Conservation (phyloP, 495 filamentous ascomycete genomes). For the Paragyromitra xinjiangensis region DNA sequence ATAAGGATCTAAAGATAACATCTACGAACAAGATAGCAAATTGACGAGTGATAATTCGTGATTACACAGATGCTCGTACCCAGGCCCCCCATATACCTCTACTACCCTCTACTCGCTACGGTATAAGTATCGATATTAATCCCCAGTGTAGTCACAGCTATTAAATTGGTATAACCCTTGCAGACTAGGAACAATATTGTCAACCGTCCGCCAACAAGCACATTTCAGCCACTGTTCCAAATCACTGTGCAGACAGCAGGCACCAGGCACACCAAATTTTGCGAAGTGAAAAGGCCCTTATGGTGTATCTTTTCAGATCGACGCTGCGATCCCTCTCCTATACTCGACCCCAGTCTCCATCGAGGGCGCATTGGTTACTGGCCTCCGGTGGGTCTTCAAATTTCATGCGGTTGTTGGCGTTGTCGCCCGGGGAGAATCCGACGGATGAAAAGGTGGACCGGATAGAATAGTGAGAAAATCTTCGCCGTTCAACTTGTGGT, state of each 20-base stretch:
- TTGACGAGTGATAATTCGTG: constrained; percentile 2
- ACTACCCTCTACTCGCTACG: not conserved
- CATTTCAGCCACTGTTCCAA: not conserved
- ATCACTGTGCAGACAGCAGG: not conserved
- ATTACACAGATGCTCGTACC: not conserved
- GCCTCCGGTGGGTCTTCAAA: not conserved
- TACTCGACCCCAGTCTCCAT: not conserved
- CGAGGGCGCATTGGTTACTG: too few species aligned
- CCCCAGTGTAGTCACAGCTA: not conserved
- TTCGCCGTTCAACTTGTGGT: not conserved
- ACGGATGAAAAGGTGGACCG: constrained; percentile 21
- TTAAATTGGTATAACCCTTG: not conserved
- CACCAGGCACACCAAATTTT: not conserved
- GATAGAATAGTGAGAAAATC: constrained; percentile 19
- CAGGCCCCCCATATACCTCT: not conserved
- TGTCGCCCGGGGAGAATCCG: not conserved
- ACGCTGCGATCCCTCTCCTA: not conserved
- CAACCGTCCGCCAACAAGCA: not conserved
- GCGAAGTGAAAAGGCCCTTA: not conserved
- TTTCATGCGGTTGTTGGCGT: not conserved
- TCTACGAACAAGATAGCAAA: not conserved
- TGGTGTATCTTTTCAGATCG: constrained; percentile 6
- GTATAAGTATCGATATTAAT: not conserved
- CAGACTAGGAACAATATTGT: not conserved
- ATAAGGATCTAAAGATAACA: not conserved